A percentile compares a stretch with the other conserved stretches of the same genome.
phyloP scores from a whole-genome alignment of 306 rosid genomes.

The Mimosa pudica region DNA sequence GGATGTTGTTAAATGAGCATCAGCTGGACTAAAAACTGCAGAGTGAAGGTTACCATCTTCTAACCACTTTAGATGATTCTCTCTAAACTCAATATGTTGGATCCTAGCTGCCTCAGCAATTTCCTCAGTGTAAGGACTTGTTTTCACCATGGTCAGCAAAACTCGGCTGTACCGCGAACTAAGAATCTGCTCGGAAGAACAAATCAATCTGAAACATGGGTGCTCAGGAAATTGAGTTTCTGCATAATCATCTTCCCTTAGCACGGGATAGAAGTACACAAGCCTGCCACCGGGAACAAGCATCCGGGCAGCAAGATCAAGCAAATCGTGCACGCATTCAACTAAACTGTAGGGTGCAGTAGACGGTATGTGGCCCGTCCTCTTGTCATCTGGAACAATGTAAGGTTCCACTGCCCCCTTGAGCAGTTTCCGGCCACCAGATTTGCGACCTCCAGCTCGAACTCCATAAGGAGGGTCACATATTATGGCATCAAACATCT shows the following conservation, averaged over 20 bases:
- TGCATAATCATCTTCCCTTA: constrained; percentile 70
- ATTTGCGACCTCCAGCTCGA: constrained; percentile 98
- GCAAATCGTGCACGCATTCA: constrained; percentile 95
- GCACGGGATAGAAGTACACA: constrained; percentile 88
- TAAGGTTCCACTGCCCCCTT: constrained; percentile 81
- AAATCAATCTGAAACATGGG: constrained; percentile 68
- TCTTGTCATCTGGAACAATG: constrained; percentile 83
- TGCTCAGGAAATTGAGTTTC: constrained; percentile 74
- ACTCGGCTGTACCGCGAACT: constrained; percentile 92
- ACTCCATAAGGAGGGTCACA: constrained; percentile 99
- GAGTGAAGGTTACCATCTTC: constrained; percentile 98
- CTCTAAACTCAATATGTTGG: constrained; percentile 74
- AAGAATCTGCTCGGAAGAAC: constrained; percentile 84
- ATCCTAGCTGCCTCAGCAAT: constrained; percentile 70
- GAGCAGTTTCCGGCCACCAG: constrained; percentile 93
- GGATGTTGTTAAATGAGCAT: constrained; percentile 38
- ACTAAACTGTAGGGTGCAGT: constrained; percentile 85
- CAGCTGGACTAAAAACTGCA: constrained; percentile 74
- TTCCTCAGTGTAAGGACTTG: constrained; percentile 66
- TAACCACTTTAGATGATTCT: constrained; percentile 90
- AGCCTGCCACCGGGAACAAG: constrained; percentile 83
- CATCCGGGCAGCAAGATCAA: constrained; percentile 88
- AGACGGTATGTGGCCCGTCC: constrained; percentile 91
- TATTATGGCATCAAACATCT: constrained; percentile 89
- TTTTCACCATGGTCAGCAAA: constrained; percentile 83